A percentile compares a stretch with the other conserved stretches of the same genome.
These are phyloP conservation scores for Eremochloa ophiuroides DNA, from an alignment of 176 grass and related monocot genomes.

Conservation along the genomic window DNA sequence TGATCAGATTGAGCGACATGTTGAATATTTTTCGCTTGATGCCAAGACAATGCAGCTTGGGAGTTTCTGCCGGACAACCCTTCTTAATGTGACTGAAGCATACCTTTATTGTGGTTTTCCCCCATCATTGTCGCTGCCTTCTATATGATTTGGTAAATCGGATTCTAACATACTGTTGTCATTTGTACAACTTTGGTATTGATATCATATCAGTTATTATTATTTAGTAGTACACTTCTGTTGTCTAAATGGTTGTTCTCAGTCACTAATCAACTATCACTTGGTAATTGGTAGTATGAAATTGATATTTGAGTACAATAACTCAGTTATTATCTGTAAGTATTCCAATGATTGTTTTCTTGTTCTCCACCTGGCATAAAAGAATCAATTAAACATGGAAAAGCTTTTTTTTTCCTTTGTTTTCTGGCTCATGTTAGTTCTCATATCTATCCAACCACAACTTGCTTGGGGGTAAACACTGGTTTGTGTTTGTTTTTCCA, in stretches of 20 bases:
- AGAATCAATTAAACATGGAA: background rate
- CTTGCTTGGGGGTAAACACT: background rate
- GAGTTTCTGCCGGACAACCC: conserved; percentile 24
- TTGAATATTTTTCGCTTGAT: conserved; percentile 32
- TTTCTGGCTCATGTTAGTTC: background rate
- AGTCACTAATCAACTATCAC: background rate
- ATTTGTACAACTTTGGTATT: background rate
- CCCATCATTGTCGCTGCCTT: conserved; percentile 3
- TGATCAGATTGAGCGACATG: conserved; percentile 29
- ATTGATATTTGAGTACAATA: background rate
- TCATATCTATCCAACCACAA: background rate
- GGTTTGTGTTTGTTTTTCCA: background rate
- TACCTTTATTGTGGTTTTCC: conserved; percentile 31
- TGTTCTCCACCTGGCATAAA: background rate
- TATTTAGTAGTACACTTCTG: background rate
- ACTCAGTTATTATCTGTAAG: background rate
- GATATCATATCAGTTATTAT: background rate
- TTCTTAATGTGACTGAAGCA: conserved; percentile 23
- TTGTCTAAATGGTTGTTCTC: background rate
- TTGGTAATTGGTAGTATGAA: background rate
- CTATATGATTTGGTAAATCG: conserved; percentile 23
- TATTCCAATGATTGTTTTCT: background rate
- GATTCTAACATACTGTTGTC: background rate
- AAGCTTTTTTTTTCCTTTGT: background rate
- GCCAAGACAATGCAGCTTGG: conserved; percentile 34